A percentile compares a stretch with the other conserved stretches of the same genome.
phyloP scores from a whole-genome alignment of 106 monocot species.

The Agapanthus africanus region DNA sequence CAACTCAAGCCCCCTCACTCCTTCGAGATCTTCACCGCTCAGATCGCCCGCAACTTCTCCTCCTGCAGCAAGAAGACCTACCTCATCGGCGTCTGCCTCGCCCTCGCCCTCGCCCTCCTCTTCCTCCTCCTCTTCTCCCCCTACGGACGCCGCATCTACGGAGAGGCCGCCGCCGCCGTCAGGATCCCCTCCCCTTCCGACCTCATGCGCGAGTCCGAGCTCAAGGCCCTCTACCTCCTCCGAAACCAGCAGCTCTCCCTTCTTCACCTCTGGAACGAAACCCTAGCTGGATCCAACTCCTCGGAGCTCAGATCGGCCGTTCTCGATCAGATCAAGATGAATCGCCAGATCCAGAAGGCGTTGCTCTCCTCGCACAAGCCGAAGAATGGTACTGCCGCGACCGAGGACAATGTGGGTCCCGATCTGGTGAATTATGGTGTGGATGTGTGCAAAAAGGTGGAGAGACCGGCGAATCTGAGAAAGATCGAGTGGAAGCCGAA shows the following conservation, averaged over 20 bases:
- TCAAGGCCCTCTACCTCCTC: slow-evolving; percentile 61
- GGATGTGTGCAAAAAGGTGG: slow-evolving; percentile 44
- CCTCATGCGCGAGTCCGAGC: slow-evolving; percentile 72
- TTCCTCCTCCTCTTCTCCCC: slow-evolving; percentile 49
- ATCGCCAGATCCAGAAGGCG: slow-evolving; percentile 56
- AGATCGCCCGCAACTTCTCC: slow-evolving; percentile 12
- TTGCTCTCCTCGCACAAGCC: slow-evolving; percentile 56
- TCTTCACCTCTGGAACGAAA: slow-evolving; percentile 47
- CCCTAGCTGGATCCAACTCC: background rate
- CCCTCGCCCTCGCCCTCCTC: slow-evolving; percentile 40
- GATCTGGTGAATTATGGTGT: slow-evolving; percentile 18
- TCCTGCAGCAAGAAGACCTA: slow-evolving; percentile 24
- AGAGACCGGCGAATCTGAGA: slow-evolving; percentile 20
- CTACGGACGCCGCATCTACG: slow-evolving; percentile 26
- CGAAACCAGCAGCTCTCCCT: slow-evolving; percentile 54
- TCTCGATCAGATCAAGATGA: slow-evolving; percentile 69
- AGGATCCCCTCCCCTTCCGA: slow-evolving; percentile 9
- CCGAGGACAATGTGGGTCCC: slow-evolving; percentile 17
- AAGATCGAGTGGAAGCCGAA: slow-evolving; percentile 88
- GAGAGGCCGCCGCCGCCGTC: slow-evolving; percentile 2
- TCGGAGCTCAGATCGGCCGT: slow-evolving; percentile 46
- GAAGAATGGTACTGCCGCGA: slow-evolving; percentile 17
- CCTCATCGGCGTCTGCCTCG: slow-evolving; percentile 38
- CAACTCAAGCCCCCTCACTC: slow-evolving; percentile 10
- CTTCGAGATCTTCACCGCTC: slow-evolving; percentile 32